Evolutionary conservation across 2,329 filamentous ascomycete species (phyloP).

Genomic region (Rosellinia necatrix): DNA sequence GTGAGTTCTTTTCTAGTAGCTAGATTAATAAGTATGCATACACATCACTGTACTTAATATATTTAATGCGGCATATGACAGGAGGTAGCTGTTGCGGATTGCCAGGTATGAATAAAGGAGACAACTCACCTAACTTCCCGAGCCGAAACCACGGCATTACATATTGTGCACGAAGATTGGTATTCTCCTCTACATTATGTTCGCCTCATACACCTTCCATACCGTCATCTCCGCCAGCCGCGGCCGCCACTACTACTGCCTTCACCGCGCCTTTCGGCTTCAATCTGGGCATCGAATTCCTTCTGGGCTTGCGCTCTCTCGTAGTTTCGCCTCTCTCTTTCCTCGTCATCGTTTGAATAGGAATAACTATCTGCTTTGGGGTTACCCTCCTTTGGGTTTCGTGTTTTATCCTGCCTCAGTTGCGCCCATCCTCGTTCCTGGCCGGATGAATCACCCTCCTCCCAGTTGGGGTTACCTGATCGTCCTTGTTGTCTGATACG

Average conservation of each 20-base stretch:
- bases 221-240: slow-evolving; percentile 15
- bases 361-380: slow-evolving; percentile 40
- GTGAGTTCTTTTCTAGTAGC: not conserved
- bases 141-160: not conserved
- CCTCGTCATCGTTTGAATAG: slow-evolving; percentile 45
- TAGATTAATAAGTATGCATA: not conserved
- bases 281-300: slow-evolving; percentile 56
- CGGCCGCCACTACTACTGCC: slow-evolving; percentile 5
- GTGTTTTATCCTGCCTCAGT: slow-evolving; percentile 35
- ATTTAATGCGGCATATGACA: too few relatives aligned
- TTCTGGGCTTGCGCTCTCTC: slow-evolving; percentile 53
- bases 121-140: not conserved
- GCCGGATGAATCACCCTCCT: slow-evolving; percentile 36
- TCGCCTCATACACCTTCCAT: not conserved
- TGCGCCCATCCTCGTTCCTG: slow-evolving; percentile 37
- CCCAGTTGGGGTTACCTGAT: slow-evolving; percentile 27
- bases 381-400: slow-evolving; percentile 24
- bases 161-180: slow-evolving; percentile 11
- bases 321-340: slow-evolving; percentile 42
- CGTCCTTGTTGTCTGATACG: slow-evolving; percentile 47
- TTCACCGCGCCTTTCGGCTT: slow-evolving; percentile 46
- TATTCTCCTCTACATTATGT: not conserved
- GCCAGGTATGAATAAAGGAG: not conserved
- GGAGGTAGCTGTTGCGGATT: not conserved
- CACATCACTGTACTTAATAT: not conserved